These are phyloP conservation scores for Jamesozyma lodderae DNA, from an alignment of 805 yeast genomes.

Conservation along the genomic window DNA sequence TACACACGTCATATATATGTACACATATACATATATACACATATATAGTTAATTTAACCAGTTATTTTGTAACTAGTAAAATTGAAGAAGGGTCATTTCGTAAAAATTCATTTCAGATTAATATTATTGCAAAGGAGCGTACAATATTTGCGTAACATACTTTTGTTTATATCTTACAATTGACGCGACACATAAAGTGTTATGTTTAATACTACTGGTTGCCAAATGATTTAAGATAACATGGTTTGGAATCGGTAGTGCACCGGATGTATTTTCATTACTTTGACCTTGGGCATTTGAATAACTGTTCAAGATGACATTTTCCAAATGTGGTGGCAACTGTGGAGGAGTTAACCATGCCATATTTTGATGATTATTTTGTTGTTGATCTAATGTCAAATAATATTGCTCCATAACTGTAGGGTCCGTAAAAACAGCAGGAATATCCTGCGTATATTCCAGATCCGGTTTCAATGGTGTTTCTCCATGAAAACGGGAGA, in stretches of 20 bases:
- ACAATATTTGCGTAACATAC: conserved; percentile 84
- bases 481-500: conserved; percentile 64
- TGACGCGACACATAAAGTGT: conserved; percentile 86
- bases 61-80: too few relatives aligned
- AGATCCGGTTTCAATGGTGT: conserved; percentile 26
- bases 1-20: too few relatives aligned
- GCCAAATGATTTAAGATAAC: conserved; percentile 91
- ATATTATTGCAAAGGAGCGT: conserved; percentile 55
- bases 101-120: too few relatives aligned
- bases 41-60: too few relatives aligned
- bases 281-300: conserved; percentile 26
- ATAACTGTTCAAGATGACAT: conserved; percentile 78
- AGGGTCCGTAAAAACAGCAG: conserved; percentile 78
- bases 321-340: conserved; percentile 92
- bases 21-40: too few relatives aligned
- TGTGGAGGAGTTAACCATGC: conserved; percentile 82
- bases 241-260: conserved; percentile 88
- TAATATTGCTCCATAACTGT: conserved; percentile 82
- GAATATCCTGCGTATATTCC: conserved; percentile 57
- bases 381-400: conserved; percentile 63
- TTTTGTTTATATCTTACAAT: conserved; percentile 81
- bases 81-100: too few relatives aligned
- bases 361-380: conserved; percentile 49
- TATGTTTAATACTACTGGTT: conserved; percentile 90
- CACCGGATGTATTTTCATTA: conserved; percentile 72